Percentiles rank a stretch among this genome's conserved stretches.
phyloP scores from a whole-genome alignment of 352 stramenopile species.

The Achlya hypogyna region DNA sequence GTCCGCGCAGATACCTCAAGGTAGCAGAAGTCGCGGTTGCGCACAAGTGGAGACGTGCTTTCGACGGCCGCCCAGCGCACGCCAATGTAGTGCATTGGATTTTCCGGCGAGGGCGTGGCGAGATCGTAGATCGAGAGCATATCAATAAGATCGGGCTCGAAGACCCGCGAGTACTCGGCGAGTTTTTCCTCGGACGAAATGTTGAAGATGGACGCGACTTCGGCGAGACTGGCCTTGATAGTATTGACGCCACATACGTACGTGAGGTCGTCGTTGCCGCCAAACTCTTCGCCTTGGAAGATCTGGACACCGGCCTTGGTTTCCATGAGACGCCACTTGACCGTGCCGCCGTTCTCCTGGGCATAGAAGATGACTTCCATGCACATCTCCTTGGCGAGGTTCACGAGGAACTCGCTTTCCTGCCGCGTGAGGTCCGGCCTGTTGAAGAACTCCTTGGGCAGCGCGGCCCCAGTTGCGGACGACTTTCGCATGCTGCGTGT shows the following conservation, averaged over 20 bases:
- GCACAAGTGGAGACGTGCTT: conserved; percentile 59
- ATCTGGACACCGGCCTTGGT: conserved; percentile 66
- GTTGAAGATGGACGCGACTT: conserved; percentile 71
- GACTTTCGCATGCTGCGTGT: not conserved
- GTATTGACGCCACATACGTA: conserved; percentile 50
- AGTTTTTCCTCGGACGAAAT: conserved; percentile 14
- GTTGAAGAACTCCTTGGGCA: conserved; percentile 65
- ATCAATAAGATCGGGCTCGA: conserved; percentile 48
- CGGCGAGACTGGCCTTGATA: conserved; percentile 66
- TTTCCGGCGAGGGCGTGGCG: conserved; percentile 46
- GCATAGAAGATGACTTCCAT: conserved; percentile 84
- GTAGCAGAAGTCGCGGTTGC: conserved; percentile 78
- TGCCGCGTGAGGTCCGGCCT: conserved; percentile 47
- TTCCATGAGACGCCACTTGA: conserved; percentile 69
- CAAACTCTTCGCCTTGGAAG: conserved; percentile 43
- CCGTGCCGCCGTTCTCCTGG: conserved; percentile 47
- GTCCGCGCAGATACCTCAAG: conserved; percentile 71
- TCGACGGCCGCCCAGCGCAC: conserved; percentile 77
- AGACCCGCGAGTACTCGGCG: conserved; percentile 15
- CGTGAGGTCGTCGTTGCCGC: conserved; percentile 17
- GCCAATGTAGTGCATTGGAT: conserved; percentile 75
- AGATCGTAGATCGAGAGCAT: conserved; percentile 68
- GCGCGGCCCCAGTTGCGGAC: conserved; percentile 26
- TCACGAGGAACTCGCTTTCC: conserved; percentile 65
- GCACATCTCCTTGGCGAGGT: conserved; percentile 67